Evolutionary conservation across 371 early-diverging fungal species (phyloP).

Genomic region (Aphelidium insulamus): DNA sequence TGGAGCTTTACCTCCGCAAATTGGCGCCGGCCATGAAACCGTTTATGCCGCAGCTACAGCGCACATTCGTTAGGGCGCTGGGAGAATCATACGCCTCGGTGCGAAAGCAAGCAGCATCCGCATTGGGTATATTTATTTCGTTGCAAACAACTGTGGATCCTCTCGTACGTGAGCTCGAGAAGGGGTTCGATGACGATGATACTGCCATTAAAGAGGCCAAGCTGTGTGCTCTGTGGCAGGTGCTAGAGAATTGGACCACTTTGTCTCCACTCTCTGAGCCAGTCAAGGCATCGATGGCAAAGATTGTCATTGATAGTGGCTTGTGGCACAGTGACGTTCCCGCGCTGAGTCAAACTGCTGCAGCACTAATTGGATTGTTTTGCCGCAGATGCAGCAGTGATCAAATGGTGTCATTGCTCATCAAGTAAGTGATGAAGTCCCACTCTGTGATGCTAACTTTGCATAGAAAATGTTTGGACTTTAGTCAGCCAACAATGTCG

Average conservation of each 20-base stretch:
- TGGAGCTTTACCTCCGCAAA: slow-evolving; percentile 51
- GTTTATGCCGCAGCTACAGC: slow-evolving; percentile 91
- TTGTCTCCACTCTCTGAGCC: slow-evolving; percentile 1
- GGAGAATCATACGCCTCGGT: slow-evolving; percentile 42
- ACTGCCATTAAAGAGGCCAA: slow-evolving; percentile 24
- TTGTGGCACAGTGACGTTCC: slow-evolving; percentile 6
- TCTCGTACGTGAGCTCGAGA: slow-evolving; percentile 50
- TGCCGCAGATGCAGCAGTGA: too few relatives aligned
- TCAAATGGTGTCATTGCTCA: too few relatives aligned
- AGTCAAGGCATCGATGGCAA: slow-evolving; percentile 5
- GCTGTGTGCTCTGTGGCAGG: slow-evolving; percentile 34
- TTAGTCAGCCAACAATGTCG: too few relatives aligned
- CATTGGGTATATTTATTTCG: slow-evolving; percentile 49
- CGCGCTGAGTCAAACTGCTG: slow-evolving; percentile 7
- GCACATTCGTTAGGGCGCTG: slow-evolving; percentile 81
- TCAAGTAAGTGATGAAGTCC: too few relatives aligned
- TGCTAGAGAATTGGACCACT: slow-evolving; percentile 6
- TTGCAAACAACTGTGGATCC: slow-evolving; percentile 71
- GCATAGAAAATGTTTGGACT: too few relatives aligned
- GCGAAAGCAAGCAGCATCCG: slow-evolving; percentile 55
- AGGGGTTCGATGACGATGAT: slow-evolving; percentile 40
- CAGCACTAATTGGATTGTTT: too few relatives aligned
- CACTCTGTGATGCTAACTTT: too few relatives aligned
- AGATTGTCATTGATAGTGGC: slow-evolving; percentile 10
- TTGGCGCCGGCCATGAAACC: slow-evolving; percentile 73